These are phyloP conservation scores for Trichoderma sp. DNA, from an alignment of 2,329 filamentous ascomycete species.

Conservation along the genomic window DNA sequence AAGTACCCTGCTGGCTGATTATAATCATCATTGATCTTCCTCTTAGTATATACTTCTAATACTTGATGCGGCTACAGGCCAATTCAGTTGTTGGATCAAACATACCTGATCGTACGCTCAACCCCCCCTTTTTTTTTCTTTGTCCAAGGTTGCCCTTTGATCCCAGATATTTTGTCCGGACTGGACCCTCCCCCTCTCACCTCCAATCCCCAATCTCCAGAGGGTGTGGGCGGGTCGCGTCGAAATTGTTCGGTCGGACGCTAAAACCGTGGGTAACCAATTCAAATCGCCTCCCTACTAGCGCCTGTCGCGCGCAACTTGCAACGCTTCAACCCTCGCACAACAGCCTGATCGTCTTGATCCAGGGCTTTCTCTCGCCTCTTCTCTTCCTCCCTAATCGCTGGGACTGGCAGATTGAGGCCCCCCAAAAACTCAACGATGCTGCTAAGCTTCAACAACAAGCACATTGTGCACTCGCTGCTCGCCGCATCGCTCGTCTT, in stretches of 20 bases:
- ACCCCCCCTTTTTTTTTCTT: background rate
- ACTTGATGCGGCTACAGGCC: too few relatives aligned
- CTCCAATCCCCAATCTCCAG: background rate
- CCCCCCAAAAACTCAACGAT: background rate
- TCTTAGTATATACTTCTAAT: too few relatives aligned
- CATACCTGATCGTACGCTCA: background rate
- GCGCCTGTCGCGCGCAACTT: background rate
- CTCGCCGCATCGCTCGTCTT: constrained; percentile 14
- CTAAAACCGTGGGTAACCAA: background rate
- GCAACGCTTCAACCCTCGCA: too few relatives aligned
- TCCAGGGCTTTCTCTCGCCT: background rate
- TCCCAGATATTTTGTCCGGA: background rate
- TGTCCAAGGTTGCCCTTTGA: background rate
- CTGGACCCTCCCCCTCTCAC: background rate
- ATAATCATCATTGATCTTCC: too few relatives aligned
- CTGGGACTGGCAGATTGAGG: background rate
- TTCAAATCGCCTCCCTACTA: background rate
- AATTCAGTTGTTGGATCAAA: background rate
- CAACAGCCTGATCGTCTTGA: background rate
- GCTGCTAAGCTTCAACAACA: constrained; percentile 14
- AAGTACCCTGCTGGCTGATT: background rate
- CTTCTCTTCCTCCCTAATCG: background rate
- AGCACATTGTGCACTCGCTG: constrained; percentile 14
- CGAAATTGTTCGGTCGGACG: background rate
- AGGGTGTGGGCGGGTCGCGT: background rate